These are phyloP conservation scores for Globisporangium canariense DNA, from an alignment of 352 stramenopile species.

Conservation along the genomic window DNA sequence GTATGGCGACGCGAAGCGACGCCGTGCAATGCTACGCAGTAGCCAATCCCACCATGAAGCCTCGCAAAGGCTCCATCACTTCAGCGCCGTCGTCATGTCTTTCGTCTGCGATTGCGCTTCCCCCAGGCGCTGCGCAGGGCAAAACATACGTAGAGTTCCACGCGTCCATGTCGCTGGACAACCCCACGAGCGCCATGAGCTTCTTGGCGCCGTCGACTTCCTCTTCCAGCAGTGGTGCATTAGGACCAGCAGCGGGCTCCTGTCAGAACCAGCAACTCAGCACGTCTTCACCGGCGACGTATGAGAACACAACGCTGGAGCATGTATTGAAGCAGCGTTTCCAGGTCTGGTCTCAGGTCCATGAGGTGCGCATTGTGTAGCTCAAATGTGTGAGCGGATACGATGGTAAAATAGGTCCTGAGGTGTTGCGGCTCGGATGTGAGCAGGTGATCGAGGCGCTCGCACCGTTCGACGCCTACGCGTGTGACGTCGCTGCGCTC, in stretches of 20 bases:
- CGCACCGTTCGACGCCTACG: constrained; percentile 27
- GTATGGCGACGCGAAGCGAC: constrained; percentile 5
- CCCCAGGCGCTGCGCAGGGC: not conserved
- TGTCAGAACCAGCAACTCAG: not conserved
- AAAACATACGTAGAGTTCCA: constrained; percentile 50
- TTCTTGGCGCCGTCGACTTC: constrained; percentile 13
- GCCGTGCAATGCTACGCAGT: not conserved
- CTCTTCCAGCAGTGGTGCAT: not conserved
- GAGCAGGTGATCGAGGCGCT: constrained; percentile 30
- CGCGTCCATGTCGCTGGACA: constrained; percentile 63
- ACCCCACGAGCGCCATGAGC: constrained; percentile 21
- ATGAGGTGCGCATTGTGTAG: constrained; percentile 22
- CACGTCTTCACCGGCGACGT: not conserved
- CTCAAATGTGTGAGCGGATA: not conserved
- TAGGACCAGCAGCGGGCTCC: not conserved
- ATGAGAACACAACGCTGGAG: constrained; percentile 17
- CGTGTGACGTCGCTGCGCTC: constrained; percentile 33
- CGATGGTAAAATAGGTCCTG: too few species aligned
- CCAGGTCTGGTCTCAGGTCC: constrained; percentile 31
- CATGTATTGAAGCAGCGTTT: constrained; percentile 22
- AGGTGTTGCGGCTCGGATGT: not conserved
- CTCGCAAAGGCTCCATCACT: not conserved
- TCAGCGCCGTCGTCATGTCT: not conserved
- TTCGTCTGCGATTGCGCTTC: not conserved
- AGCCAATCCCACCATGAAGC: not conserved